Percentiles rank a stretch among this genome's conserved stretches.
phyloP scores from a whole-genome alignment of 345 rosid genomes.

The Eucalyptus guilfoylei region DNA sequence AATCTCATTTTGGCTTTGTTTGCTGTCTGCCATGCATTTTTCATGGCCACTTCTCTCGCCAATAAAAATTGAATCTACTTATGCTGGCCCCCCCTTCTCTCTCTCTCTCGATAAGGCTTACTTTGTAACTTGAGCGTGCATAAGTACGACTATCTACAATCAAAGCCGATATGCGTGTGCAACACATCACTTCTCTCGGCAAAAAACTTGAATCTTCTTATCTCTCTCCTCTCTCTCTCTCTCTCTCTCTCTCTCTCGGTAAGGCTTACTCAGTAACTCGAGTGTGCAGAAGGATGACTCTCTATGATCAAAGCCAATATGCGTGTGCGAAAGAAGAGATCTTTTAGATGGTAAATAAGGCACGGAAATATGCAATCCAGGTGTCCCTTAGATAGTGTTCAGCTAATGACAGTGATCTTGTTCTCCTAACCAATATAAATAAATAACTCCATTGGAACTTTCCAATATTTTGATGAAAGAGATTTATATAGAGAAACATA shows the following conservation, averaged over 20 bases:
- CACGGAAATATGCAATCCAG: background rate
- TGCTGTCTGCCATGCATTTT: background rate
- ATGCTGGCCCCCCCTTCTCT: rapidly evolving
- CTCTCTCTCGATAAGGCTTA: no score
- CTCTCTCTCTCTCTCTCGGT: background rate
- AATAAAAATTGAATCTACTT: background rate
- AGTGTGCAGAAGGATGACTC: background rate
- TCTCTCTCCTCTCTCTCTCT: background rate
- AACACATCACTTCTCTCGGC: background rate
- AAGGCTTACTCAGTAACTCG: background rate
- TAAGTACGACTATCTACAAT: no score
- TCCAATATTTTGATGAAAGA: background rate
- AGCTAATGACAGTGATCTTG: background rate
- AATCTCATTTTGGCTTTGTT: background rate
- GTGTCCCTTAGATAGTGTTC: background rate
- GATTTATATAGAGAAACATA: background rate
- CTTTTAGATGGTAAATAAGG: background rate
- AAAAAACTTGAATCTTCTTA: background rate
- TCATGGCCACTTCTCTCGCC: background rate
- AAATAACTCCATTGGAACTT: background rate
- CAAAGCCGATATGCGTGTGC: no score
- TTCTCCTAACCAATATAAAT: background rate
- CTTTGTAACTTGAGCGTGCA: no score
- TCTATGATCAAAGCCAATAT: background rate
- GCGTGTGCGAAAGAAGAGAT: background rate